Conservation (phyloP, 2,329 filamentous ascomycete genomes). For the Ophiostoma perfectum region DNA sequence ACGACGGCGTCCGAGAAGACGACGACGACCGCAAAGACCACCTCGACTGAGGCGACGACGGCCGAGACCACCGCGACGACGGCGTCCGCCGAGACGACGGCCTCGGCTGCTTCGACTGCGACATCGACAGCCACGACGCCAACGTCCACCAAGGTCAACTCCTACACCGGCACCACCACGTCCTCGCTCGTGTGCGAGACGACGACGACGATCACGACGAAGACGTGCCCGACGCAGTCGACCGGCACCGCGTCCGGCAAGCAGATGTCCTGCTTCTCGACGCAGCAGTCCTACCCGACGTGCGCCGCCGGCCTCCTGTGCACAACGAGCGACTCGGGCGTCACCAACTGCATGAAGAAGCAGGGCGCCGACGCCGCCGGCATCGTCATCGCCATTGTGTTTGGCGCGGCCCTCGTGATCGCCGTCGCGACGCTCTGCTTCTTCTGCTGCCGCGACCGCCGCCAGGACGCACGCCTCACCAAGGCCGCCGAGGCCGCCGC, state of each 20-base stretch:
- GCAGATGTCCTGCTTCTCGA: constrained; percentile 38
- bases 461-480: constrained; percentile 39
- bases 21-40: constrained; percentile 15
- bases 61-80: constrained; percentile 10
- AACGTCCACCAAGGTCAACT: too few relatives aligned
- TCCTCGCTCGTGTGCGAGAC: constrained; percentile 31
- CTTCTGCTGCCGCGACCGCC: constrained; percentile 49
- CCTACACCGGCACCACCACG: constrained; percentile 23
- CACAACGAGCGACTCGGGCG: constrained; percentile 37
- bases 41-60: constrained; percentile 19
- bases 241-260: constrained; percentile 34
- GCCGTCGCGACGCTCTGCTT: constrained; percentile 41
- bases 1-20: constrained; percentile 5
- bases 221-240: constrained; percentile 38
- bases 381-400: constrained; percentile 45
- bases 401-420: constrained; percentile 39
- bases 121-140: constrained; percentile 17
- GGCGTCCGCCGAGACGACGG: constrained; percentile 13
- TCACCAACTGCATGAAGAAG: constrained; percentile 41
- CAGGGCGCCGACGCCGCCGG: constrained; percentile 39
- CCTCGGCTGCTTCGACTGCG: constrained; percentile 15
- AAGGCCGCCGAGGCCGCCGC: constrained; percentile 47
- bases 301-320: constrained; percentile 45
- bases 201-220: constrained; percentile 35
- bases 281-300: constrained; percentile 33